Evolutionary conservation across 2,329 filamentous ascomycete genomes (phyloP).

Genomic region (Mycogone perniciosa): DNA sequence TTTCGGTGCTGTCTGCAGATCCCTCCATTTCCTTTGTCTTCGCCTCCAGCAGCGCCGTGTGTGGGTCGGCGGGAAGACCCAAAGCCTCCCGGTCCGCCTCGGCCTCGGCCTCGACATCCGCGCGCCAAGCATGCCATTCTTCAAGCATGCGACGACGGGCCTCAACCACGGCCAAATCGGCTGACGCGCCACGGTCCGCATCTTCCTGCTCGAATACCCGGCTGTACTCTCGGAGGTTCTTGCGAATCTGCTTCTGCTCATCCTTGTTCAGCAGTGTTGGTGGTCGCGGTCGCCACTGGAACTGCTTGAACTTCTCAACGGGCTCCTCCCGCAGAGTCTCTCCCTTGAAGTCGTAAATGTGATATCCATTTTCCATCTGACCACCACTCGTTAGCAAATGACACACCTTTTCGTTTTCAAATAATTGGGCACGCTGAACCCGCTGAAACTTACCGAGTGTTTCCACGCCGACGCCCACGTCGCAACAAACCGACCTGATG

Average conservation of each 20-base stretch:
- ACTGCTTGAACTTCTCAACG: slow-evolving; percentile 97
- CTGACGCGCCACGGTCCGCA: slow-evolving; percentile 84
- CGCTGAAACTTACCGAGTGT: slow-evolving; percentile 64
- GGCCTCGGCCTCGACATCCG: slow-evolving; percentile 64
- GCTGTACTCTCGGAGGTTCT: slow-evolving; percentile 96
- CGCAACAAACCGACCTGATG: slow-evolving; percentile 88
- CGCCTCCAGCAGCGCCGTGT: slow-evolving; percentile 54
- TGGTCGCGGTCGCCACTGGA: slow-evolving; percentile 88
- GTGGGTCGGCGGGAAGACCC: slow-evolving; percentile 60
- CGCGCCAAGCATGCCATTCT: slow-evolving; percentile 86
- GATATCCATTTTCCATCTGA: slow-evolving; percentile 98
- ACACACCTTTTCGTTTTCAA: neutral
- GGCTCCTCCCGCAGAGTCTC: slow-evolving; percentile 83
- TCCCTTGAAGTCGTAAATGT: slow-evolving; percentile 95
- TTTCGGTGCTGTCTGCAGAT: slow-evolving; percentile 45
- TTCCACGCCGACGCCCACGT: slow-evolving; percentile 95
- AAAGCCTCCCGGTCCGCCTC: slow-evolving; percentile 62
- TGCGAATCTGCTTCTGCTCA: slow-evolving; percentile 95
- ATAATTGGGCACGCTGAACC: slow-evolving; percentile 8
- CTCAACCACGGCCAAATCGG: slow-evolving; percentile 90
- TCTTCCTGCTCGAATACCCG: slow-evolving; percentile 94
- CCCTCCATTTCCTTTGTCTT: slow-evolving; percentile 47
- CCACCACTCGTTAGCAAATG: neutral
- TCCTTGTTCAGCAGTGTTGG: slow-evolving; percentile 89
- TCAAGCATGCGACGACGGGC: slow-evolving; percentile 72